A percentile compares a stretch with the other conserved stretches of the same genome.
Evolutionary conservation across 148 eudicot species (phyloP).

Genomic region (Rhododendron ferrugineum): DNA sequence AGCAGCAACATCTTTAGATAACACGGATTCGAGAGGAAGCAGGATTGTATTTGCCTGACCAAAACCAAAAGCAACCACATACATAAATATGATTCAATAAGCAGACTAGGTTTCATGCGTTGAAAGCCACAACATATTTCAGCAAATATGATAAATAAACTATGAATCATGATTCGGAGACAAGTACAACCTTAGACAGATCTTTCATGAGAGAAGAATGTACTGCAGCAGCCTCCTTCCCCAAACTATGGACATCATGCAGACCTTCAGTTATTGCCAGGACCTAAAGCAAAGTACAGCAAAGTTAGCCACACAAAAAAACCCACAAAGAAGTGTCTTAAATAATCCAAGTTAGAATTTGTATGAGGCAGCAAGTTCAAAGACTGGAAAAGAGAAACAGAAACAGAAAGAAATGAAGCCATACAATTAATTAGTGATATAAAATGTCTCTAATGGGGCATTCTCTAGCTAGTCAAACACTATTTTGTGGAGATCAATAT

Average conservation of each 20-base stretch:
- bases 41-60: constrained; percentile 73
- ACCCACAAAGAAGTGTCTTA: not conserved
- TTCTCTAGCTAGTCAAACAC: not conserved
- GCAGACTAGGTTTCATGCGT: not conserved
- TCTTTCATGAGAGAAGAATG: constrained; percentile 74
- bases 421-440: not conserved
- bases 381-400: not conserved
- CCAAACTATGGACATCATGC: constrained; percentile 86
- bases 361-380: not conserved
- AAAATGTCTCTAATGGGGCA: not conserved
- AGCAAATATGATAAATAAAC: not conserved
- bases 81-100: not conserved
- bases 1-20: constrained; percentile 86
- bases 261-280: constrained; percentile 83
- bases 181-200: constrained; percentile 66
- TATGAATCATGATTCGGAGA: constrained; percentile 4
- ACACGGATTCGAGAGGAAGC: constrained; percentile 85
- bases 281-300: constrained; percentile 40
- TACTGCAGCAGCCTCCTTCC: constrained; percentile 87
- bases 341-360: not conserved
- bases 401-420: not conserved
- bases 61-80: constrained; percentile 12
- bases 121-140: not conserved
- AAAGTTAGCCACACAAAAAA: constrained; percentile 5
- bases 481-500: not conserved